A percentile compares a stretch with the other conserved stretches of the same genome.
These are phyloP conservation scores for Zalaria obscura DNA, from an alignment of 2,329 filamentous ascomycete genomes.

Conservation along the genomic window DNA sequence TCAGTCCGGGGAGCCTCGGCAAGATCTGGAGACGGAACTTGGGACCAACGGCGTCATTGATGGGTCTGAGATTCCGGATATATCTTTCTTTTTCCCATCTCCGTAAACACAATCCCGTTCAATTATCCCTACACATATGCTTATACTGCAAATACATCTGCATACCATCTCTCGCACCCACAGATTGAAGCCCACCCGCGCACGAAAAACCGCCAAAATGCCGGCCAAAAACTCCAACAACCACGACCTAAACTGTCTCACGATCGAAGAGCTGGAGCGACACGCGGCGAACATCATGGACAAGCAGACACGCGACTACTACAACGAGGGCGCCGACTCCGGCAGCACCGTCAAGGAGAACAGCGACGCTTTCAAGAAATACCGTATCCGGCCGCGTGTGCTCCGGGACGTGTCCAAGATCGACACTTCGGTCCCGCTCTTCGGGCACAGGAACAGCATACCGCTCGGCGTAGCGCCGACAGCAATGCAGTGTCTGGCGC, in stretches of 20 bases:
- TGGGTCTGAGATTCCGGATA: no score
- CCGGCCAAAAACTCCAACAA: conserved; percentile 5
- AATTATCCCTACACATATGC: no score
- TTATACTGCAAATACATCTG: no score
- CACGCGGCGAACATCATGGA: conserved; percentile 23
- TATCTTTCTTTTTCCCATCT: no score
- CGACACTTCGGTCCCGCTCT: conserved; percentile 29
- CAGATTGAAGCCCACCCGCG: no score
- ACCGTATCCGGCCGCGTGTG: conserved; percentile 26
- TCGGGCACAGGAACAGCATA: conserved; percentile 29
- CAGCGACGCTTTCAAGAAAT: conserved; percentile 34
- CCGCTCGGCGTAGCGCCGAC: conserved; percentile 41
- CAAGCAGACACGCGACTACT: conserved; percentile 25
- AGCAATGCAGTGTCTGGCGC: conserved; percentile 39
- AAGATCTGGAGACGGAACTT: no score
- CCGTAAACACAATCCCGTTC: no score
- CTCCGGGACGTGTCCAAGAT: conserved; percentile 25
- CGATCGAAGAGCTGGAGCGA: conserved; percentile 25
- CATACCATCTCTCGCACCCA: no score
- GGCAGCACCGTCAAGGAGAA: conserved; percentile 33
- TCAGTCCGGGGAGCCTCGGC: no score
- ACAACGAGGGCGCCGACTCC: conserved; percentile 23
- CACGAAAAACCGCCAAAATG: not conserved
- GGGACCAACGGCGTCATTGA: no score
- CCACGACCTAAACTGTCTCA: conserved; percentile 27